These are phyloP conservation scores for Stachybotrys elegans DNA, from an alignment of 2,329 filamentous ascomycete genomes.

Conservation along the genomic window DNA sequence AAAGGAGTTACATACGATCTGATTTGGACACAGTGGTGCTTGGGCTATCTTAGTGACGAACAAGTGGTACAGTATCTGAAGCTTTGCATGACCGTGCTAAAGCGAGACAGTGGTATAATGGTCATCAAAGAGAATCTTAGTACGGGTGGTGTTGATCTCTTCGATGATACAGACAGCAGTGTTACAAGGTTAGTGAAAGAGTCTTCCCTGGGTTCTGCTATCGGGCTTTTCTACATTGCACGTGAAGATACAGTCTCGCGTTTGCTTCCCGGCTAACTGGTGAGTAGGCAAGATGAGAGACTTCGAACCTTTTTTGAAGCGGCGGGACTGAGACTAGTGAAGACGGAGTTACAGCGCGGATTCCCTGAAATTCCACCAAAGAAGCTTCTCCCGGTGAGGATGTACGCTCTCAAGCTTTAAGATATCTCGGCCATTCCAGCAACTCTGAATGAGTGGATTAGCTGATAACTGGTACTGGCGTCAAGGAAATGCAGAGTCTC, in stretches of 20 bases:
- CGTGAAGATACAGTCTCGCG: background rate
- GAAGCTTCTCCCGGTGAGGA: conserved; percentile 64
- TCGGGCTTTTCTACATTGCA: background rate
- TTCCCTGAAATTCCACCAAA: conserved; percentile 50
- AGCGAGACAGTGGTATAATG: conserved; percentile 23
- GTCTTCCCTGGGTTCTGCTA: background rate
- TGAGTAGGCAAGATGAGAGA: conserved; percentile 51
- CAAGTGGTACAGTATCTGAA: conserved; percentile 66
- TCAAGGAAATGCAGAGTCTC: background rate
- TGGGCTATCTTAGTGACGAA: conserved; percentile 72
- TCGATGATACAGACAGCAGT: conserved; percentile 69
- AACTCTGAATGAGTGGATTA: background rate
- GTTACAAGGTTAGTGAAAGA: conserved; percentile 58
- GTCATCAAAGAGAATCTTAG: conserved; percentile 64
- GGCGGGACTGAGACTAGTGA: conserved; percentile 64
- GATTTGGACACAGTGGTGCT: conserved; percentile 89
- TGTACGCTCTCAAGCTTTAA: conserved; percentile 66
- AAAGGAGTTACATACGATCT: conserved; percentile 60
- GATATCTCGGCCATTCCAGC: background rate
- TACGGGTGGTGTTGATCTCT: conserved; percentile 57
- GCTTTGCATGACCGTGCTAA: conserved; percentile 46
- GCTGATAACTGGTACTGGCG: background rate
- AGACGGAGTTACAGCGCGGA: conserved; percentile 66
- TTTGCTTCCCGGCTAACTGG: background rate
- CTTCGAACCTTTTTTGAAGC: conserved; percentile 65